Conservation (phyloP, 352 stramenopile genomes). For the Thalassiosira ordinaria region DNA sequence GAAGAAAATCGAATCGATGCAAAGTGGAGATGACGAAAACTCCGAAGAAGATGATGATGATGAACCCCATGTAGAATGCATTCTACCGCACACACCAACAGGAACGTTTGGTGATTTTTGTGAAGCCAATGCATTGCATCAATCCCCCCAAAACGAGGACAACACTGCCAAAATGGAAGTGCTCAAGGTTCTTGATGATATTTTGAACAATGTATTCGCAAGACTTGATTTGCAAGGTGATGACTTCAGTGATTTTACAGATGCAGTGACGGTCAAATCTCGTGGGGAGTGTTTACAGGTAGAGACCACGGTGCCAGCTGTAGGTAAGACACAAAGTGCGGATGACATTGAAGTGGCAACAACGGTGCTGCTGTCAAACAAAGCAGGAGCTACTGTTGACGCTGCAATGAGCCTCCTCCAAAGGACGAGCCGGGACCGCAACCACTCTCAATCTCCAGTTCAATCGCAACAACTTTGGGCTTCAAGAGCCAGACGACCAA, state of each 20-base stretch:
- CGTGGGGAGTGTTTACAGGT: slow-evolving; percentile 19
- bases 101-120: slow-evolving; percentile 11
- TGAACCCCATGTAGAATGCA: slow-evolving; percentile 42
- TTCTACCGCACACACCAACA: slow-evolving; percentile 25
- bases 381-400: slow-evolving; percentile 31
- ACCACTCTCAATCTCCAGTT: slow-evolving; percentile 12
- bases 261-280: slow-evolving; percentile 32
- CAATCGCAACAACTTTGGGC: slow-evolving; percentile 41
- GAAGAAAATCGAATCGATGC: slow-evolving; percentile 3
- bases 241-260: slow-evolving; percentile 36
- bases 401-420: slow-evolving; percentile 23
- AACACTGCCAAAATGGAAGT: slow-evolving; percentile 38
- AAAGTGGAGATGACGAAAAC: slow-evolving; percentile 20
- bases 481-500: slow-evolving; percentile 26
- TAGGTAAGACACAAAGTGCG: slow-evolving; percentile 10
- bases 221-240: slow-evolving; percentile 61
- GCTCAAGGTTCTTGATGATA: slow-evolving; percentile 66
- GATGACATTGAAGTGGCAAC: slow-evolving; percentile 46
- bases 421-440: slow-evolving; percentile 9
- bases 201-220: slow-evolving; percentile 63
- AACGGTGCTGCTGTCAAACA: slow-evolving; percentile 45
- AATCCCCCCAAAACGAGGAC: slow-evolving; percentile 15
- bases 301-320: neutral
- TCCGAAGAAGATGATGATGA: slow-evolving; percentile 42
- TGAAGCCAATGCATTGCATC: slow-evolving; percentile 4